Base-by-base conservation (phyloP, 176 grass and related monocot species). In the Echinochloa phyllopogon region DNA sequence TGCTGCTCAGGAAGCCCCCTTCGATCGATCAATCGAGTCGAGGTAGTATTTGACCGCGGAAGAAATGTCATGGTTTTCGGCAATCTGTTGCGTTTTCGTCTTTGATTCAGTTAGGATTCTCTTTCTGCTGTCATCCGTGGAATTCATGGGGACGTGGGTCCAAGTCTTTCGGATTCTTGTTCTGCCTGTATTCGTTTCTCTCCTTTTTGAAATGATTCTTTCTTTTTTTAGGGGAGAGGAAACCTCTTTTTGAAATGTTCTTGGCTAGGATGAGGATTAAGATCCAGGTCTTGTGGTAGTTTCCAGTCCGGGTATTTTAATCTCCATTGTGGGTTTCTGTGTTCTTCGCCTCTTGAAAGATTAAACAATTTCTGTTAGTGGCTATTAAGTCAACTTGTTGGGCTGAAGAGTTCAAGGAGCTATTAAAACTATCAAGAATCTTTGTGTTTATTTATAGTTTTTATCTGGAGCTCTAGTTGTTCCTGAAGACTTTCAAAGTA, bases 321-420 rank as follows among this genome's bases (percentile, higher is more conserved):
- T 67, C 43, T 80, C 41, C 60, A 79, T 27, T 75, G 61, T 83
- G 85, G 85, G 51, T 84, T 90, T 87, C 52, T 83, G 81, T 87
- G 85, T 80, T 87, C 42, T 58, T 78, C 39, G 65, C 67, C 56
- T 72, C 52, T 76, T 76, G 10, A 11, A 83, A 13, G 3, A 44
- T 61, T 85, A 64, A 89, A 89, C 13, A 86, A 21, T 49, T 62
- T 76, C 36, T 61, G 44, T 63, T 86, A 47, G 55, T 82, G 80
- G 58, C 23, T 42, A 36, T 87, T 59, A 49, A 83, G 89, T 91
- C 85, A 87, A 91, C 89, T 87, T 75, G 67, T 13, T 52, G 84
- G 82, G 64, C 88, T 15, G 84, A 90, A 76, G 24, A 67, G 75
- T 87, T 91, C 84, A 84, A 91, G n/a, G n/a, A 55, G 61, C 52